A percentile compares a stretch with the other conserved stretches of the same genome.
phyloP scores from a whole-genome alignment of 2,329 filamentous ascomycete genomes.

The Colletotrichum sp. region DNA sequence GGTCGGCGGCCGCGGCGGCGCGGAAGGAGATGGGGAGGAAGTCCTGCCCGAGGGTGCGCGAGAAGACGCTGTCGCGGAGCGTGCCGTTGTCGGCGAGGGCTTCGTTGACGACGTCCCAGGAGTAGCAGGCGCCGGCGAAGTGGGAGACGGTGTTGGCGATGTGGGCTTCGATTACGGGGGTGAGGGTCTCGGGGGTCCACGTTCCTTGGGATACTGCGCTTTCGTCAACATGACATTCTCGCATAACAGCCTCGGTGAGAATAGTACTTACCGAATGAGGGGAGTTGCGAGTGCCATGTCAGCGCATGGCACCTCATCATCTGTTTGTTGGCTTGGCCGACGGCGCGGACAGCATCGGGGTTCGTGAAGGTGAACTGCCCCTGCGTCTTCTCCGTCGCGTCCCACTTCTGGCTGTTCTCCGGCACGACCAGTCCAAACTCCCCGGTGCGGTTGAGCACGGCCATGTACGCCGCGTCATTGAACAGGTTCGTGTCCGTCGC shows the following conservation, averaged over 20 bases:
- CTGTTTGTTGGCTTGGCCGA: constrained; percentile 45
- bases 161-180: constrained; percentile 52
- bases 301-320: constrained; percentile 67
- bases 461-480: constrained; percentile 55
- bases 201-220: constrained; percentile 56
- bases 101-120: constrained; percentile 60
- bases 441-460: constrained; percentile 53
- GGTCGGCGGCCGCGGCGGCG: constrained; percentile 51
- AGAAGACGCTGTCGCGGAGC: constrained; percentile 52
- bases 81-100: constrained; percentile 60
- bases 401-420: constrained; percentile 66
- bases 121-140: constrained; percentile 50
- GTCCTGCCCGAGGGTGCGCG: constrained; percentile 52
- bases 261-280: constrained; percentile 37
- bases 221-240: constrained; percentile 36
- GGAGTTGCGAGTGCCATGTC: constrained; percentile 68
- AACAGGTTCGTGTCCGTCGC: constrained; percentile 60
- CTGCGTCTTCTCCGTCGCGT: constrained; percentile 61
- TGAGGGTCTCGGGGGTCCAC: constrained; percentile 56
- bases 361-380: constrained; percentile 64
- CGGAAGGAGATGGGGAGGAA: constrained; percentile 60
- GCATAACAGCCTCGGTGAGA: too few species aligned
- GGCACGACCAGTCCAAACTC: constrained; percentile 69
- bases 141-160: constrained; percentile 49
- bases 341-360: constrained; percentile 52